Conservation (phyloP, 2,329 filamentous ascomycete species). For the Trichoderma endophyticum region DNA sequence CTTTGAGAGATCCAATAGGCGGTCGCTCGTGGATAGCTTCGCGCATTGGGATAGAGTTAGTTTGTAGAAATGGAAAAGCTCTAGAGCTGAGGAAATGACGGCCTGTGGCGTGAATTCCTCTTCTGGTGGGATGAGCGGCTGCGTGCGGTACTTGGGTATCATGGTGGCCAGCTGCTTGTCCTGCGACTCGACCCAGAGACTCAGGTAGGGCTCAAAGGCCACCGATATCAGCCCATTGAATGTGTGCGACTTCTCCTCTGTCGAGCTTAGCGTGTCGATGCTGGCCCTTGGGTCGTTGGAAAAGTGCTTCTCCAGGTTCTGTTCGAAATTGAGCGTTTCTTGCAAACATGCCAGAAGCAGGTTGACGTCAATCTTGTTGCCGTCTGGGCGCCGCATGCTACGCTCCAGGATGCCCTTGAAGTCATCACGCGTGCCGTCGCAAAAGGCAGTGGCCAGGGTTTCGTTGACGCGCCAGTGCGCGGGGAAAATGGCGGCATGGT, state of each 20-base stretch:
- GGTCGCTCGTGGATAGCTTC: slow-evolving; percentile 87
- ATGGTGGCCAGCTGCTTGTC: slow-evolving; percentile 81
- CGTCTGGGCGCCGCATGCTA: slow-evolving; percentile 75
- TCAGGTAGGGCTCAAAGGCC: slow-evolving; percentile 95
- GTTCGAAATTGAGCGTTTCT: slow-evolving; percentile 95
- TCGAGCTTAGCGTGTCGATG: slow-evolving; percentile 82
- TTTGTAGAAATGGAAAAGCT: slow-evolving; percentile 96
- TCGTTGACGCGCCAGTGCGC: slow-evolving; percentile 86
- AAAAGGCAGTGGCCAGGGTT: slow-evolving; percentile 85
- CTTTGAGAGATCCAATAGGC: slow-evolving; percentile 77
- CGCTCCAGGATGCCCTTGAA: slow-evolving; percentile 89
- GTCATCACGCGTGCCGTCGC: slow-evolving; percentile 91
- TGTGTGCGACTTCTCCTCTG: slow-evolving; percentile 69
- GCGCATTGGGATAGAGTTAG: slow-evolving; percentile 90
- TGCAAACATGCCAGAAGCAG: slow-evolving; percentile 84
- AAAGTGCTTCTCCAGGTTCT: slow-evolving; percentile 82
- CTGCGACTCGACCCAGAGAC: slow-evolving; percentile 94
- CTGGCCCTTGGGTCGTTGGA: slow-evolving; percentile 70
- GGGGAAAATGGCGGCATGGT: slow-evolving; percentile 86
- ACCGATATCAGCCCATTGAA: slow-evolving; percentile 93
- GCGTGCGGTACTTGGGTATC: slow-evolving; percentile 82
- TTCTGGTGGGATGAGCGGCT: slow-evolving; percentile 74
- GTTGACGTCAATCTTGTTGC: slow-evolving; percentile 83
- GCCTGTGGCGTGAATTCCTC: slow-evolving; percentile 90
- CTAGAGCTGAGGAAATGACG: slow-evolving; percentile 90